A percentile compares a stretch with the other conserved stretches of the same genome.
Conservation (phyloP, 2,329 filamentous ascomycete genomes). For the Chaetomiaceae sp. region DNA sequence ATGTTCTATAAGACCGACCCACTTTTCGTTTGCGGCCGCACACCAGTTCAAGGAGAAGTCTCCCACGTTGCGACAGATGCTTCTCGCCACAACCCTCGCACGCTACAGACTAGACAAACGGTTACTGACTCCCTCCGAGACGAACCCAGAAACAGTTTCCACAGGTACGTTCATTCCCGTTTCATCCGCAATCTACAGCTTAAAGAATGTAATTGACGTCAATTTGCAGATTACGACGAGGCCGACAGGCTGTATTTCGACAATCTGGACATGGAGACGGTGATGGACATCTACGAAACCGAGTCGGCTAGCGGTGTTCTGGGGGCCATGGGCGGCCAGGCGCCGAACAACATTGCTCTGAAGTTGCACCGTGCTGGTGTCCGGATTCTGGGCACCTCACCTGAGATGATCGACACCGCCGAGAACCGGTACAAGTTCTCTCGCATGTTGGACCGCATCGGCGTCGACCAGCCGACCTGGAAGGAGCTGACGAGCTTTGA, state of each 20-base stretch:
- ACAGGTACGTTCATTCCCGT: no score
- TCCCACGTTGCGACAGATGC: no score
- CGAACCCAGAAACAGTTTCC: constrained; percentile 82
- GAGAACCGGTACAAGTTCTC: constrained; percentile 99
- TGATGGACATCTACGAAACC: constrained; percentile 88
- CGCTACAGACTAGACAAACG: background rate
- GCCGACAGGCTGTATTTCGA: constrained; percentile 95
- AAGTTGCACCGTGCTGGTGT: constrained; percentile 83
- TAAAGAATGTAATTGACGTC: no score
- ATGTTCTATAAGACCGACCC: no score
- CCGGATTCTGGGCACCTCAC: constrained; percentile 89
- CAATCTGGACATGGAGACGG: constrained; percentile 82
- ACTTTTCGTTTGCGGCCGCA: background rate
- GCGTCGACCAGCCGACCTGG: constrained; percentile 94
- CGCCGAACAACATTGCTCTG: constrained; percentile 94
- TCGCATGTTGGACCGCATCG: constrained; percentile 91
- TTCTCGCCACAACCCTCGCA: no score
- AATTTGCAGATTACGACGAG: constrained; percentile 96
- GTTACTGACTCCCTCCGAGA: constrained; percentile 30
- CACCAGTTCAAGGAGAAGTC: no score
- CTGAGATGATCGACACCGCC: constrained; percentile 97
- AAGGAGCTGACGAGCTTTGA: constrained; percentile 95
- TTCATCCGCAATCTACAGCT: no score
- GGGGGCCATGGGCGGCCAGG: constrained; percentile 94
- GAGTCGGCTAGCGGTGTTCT: constrained; percentile 80